phyloP scores from a whole-genome alignment of 768 basidiomycete species.

The Kwoniella pini region DNA sequence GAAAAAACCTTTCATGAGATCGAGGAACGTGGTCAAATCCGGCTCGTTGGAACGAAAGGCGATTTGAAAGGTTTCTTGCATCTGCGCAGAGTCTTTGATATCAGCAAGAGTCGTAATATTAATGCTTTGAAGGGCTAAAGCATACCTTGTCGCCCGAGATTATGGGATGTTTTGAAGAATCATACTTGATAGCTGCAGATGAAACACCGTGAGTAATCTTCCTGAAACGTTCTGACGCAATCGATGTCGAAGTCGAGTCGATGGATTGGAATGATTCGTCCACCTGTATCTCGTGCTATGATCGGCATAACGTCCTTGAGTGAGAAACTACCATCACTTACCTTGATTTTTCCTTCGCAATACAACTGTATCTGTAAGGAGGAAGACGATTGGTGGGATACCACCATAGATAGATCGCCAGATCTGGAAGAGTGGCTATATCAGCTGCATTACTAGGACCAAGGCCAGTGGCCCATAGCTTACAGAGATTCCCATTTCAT shows the following conservation, averaged over 20 bases:
- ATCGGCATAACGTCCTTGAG: no score
- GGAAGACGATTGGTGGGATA: no score
- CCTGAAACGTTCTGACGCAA: neutral
- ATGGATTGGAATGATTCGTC: no score
- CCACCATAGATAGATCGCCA: no score
- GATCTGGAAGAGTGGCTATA: no score
- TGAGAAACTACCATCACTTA: no score
- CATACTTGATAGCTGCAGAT: slow-evolving; percentile 4
- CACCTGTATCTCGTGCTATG: no score
- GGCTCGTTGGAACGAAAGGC: neutral
- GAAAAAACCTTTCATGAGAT: neutral
- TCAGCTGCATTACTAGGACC: neutral
- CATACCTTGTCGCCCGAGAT: slow-evolving; percentile 2
- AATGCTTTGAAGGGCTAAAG: neutral
- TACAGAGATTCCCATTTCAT: slow-evolving; percentile 7
- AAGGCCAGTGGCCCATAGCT: neutral
- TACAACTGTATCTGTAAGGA: no score
- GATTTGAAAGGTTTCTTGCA: slow-evolving; percentile 9
- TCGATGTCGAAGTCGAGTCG: neutral
- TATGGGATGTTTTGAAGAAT: neutral
- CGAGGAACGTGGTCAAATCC: neutral
- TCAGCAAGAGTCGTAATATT: neutral
- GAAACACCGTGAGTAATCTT: neutral
- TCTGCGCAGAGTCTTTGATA: neutral
- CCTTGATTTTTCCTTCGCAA: no score